phyloP scores from a whole-genome alignment of 345 rosid genomes.

The Gossypium arboreum region DNA sequence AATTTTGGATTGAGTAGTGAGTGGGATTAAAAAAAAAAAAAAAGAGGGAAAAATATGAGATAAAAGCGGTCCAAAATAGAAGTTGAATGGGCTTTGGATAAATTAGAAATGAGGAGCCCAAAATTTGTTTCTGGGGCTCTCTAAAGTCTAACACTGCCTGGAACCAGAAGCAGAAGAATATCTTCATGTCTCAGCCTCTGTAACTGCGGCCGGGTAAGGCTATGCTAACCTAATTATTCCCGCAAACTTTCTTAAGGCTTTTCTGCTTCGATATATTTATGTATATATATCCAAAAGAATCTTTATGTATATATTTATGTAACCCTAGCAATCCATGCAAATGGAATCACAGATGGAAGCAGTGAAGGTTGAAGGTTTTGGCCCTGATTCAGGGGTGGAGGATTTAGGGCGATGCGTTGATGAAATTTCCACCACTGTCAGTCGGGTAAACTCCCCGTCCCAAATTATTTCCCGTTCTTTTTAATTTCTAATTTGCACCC shows the following conservation, averaged over 20 bases:
- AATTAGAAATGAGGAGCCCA: neutral
- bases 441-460: constrained; percentile 24
- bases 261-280: neutral
- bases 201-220: neutral
- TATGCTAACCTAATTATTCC: neutral
- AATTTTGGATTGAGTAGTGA: no score
- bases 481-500: neutral
- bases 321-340: constrained; percentile 1
- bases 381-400: constrained; percentile 24
- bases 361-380: neutral
- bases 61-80: neutral
- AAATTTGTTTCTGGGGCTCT: neutral
- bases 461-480: neutral
- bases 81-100: neutral
- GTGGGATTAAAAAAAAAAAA: no score
- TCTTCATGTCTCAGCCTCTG: neutral
- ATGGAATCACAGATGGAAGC: constrained; percentile 7
- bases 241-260: neutral
- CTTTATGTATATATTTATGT: no score
- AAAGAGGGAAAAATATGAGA: no score
- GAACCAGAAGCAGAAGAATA: neutral
- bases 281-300: no score
- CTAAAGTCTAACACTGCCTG: neutral
- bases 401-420: constrained; percentile 33
- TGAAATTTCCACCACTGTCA: constrained; percentile 43